Conservation (phyloP, 139 green algal genomes). For the Micractinium sp. region DNA sequence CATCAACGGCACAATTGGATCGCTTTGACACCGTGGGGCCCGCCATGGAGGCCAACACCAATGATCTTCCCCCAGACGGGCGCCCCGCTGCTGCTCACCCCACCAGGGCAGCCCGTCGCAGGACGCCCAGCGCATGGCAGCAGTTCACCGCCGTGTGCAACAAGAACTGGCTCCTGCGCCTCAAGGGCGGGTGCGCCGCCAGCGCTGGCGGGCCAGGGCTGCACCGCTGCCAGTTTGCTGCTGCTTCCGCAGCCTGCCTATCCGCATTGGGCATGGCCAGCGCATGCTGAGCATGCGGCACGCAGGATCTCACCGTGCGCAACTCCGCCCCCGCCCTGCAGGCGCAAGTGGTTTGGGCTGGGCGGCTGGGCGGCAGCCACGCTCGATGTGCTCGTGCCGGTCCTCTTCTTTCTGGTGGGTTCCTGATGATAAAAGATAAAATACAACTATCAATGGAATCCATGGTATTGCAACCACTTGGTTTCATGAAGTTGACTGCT, state of each 20-base stretch:
- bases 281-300: not conserved
- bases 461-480: no score
- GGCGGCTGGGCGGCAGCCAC: slow-evolving; percentile 50
- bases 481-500: no score
- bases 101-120: not conserved
- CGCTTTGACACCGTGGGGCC: no score
- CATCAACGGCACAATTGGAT: no score
- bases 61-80: no score
- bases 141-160: slow-evolving; percentile 64
- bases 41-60: no score
- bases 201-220: not conserved
- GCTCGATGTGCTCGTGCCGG: slow-evolving; percentile 50
- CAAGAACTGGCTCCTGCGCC: slow-evolving; percentile 70
- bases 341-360: slow-evolving; percentile 47
- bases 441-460: no score
- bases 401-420: slow-evolving; percentile 50
- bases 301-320: not conserved
- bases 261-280: not conserved
- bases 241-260: no score
- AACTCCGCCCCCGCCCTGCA: not conserved
- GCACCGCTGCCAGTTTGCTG: not conserved
- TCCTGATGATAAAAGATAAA: not conserved
- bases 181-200: slow-evolving; percentile 34
- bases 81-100: no score
- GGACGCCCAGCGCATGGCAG: not conserved